phyloP scores from a whole-genome alignment of 2,329 filamentous ascomycete genomes.

The Penicillium vulpinum region DNA sequence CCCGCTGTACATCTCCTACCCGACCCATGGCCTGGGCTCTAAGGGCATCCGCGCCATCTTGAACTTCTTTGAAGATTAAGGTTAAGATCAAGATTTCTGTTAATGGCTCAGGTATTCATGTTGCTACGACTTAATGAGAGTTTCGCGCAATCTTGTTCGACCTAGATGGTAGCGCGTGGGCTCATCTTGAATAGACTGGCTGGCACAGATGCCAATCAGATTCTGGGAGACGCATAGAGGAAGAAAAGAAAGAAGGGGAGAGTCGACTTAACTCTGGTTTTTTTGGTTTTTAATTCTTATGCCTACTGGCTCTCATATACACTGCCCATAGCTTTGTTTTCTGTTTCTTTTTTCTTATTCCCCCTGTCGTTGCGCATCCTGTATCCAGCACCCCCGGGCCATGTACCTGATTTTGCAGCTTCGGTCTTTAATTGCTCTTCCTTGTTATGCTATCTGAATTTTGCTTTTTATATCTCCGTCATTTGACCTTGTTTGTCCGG shows the following conservation, averaged over 20 bases:
- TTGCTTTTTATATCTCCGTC: too few species aligned
- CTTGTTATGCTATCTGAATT: neutral
- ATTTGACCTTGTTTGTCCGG: neutral
- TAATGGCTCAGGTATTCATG: neutral
- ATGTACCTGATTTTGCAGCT: neutral
- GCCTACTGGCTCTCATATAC: neutral
- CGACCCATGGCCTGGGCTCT: slow-evolving; percentile 78
- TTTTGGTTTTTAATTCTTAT: neutral
- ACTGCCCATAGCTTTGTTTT: neutral
- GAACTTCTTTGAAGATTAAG: slow-evolving; percentile 79
- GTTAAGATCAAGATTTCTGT: slow-evolving; percentile 27
- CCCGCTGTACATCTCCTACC: slow-evolving; percentile 86
- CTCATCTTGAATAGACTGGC: neutral
- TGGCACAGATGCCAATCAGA: neutral
- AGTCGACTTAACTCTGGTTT: neutral
- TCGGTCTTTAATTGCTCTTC: neutral
- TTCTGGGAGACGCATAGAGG: slow-evolving; percentile 9
- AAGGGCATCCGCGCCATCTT: slow-evolving; percentile 81
- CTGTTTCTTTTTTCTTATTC: slow-evolving; percentile 4
- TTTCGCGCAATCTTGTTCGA: neutral
- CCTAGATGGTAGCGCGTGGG: neutral
- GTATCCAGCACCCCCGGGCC: neutral
- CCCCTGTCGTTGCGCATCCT: slow-evolving; percentile 1
- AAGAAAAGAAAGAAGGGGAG: neutral
- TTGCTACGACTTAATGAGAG: slow-evolving; percentile 11